Base-by-base conservation (phyloP, 164 flowering plant genomes). In the Malania oleifera region DNA sequence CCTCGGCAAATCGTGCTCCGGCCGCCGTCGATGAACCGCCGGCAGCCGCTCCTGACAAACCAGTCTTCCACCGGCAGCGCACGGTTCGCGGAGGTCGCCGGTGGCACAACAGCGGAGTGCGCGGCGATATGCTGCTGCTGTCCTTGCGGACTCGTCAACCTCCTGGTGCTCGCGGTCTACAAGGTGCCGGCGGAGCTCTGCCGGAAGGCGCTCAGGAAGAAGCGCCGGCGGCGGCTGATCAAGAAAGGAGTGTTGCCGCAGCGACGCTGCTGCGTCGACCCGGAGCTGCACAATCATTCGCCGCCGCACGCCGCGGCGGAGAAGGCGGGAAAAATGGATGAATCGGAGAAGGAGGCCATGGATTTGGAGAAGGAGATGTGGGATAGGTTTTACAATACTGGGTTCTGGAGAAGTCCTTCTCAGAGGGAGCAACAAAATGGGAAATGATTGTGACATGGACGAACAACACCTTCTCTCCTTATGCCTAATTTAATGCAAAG, bases 391-490 rank as follows among this genome's bases (percentile, higher is more conserved):
- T 81, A 83, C 65, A 50, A 74, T 20, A 69, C 84, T 56, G 98
- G 98, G 1, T 92, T 92, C 45, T 89, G 98, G 98, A 80, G 97
- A 63, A 92, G 85, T 55, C 74, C 84, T 31, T 93, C 98, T 1
- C 82, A 78, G 46, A 69, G 73, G 19, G 54, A 54, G 69, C 67
- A 15, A 17, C 29, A 29, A 20, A 27, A 29, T 1, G 26, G 28
- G 14, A 37, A 59, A 26, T 15, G 11, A 19, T 19, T 26, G 17
- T 18, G 54, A 20, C n/a, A n/a, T n/a, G n/a, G n/a, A n/a, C n/a
- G n/a, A n/a, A n/a, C n/a, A n/a, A n/a, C n/a, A n/a, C n/a, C n/a
- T n/a, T n/a, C n/a, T n/a, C n/a, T n/a, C n/a, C n/a, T n/a, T n/a
- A n/a, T n/a, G n/a, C n/a, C n/a, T n/a, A n/a, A n/a, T n/a, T n/a